Evolutionary conservation across 1,139 yeast genomes (phyloP), one percentile per base, ranked within the genome.

Genomic region (Lizanozyma gosingica): DNA sequence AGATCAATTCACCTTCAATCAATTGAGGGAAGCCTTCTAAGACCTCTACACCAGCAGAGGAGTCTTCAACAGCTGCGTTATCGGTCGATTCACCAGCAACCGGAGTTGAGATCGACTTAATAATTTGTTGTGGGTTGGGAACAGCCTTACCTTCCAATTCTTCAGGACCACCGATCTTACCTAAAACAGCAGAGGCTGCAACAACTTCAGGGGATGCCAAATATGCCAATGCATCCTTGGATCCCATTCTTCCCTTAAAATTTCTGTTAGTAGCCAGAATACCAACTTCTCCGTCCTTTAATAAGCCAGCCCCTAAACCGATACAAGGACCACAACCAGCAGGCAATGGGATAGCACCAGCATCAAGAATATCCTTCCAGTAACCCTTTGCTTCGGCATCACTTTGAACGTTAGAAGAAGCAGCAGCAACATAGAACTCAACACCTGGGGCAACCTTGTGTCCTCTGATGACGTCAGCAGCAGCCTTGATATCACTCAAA

Each of bases 261-360:
- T 92, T 92, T 68, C 99, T 80, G 69, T 92, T 92, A 6, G 98
- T 94, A 43, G 98, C 98, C 50, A 96, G 86, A 55, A 92, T 94
- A 48, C 99, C 98, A 43, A 94, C 94, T 62, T 92, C 97, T 37
- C 98, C 98, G 37, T 87, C 92, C 62, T 92, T 80, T 52, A 92
- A 71, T 47, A 92, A 70, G 40, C 99, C 99, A 34, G 94, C 74
- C 45, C 99, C 99, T 43, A 92, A 73, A 36, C 99, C 99, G 56
- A 92, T 92, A 68, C 99, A 92, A 34, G 99, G 99, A 38, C 99
- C 99, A 67, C 99, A 92, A 17, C 99, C 99, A 15, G 98, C 95
- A 15, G 97, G 97, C 52, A 92, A 76, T 33, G 97, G 90, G 53
- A 69, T 85, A 43, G 97, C 95, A 40, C 99, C 99, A 14, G 97